Percentiles rank a stretch among this genome's conserved stretches.
Evolutionary conservation across 306 rosid genomes (phyloP).

Genomic region (Luffa acutangula): DNA sequence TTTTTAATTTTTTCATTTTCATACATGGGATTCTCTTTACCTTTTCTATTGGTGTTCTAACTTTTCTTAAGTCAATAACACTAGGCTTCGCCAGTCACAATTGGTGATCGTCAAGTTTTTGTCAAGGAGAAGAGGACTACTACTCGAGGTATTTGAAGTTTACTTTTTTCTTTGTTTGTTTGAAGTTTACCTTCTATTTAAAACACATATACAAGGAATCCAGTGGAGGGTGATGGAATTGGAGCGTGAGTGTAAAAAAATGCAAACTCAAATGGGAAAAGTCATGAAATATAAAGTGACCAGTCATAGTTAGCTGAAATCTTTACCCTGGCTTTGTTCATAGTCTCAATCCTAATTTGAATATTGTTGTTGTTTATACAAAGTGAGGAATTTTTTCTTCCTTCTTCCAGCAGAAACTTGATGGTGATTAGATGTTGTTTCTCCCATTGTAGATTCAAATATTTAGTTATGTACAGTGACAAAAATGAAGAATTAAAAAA

Average conservation of each 20-base stretch:
- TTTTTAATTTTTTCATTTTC: too few species aligned
- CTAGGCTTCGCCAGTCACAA: too few species aligned
- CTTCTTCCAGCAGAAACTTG: neutral
- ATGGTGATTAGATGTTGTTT: neutral
- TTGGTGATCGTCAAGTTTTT: too few species aligned
- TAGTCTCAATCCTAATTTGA: conserved; percentile 5
- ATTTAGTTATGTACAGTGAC: neutral
- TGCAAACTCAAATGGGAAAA: conserved; percentile 71
- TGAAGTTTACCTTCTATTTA: conserved; percentile 9
- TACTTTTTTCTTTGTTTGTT: too few species aligned
- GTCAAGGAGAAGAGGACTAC: too few species aligned
- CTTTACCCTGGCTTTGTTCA: conserved; percentile 78
- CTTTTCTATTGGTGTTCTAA: too few species aligned
- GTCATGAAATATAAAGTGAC: conserved; percentile 50
- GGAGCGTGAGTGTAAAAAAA: conserved; percentile 30
- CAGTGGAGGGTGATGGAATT: conserved; percentile 56
- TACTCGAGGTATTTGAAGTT: too few species aligned
- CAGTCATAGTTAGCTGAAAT: conserved; percentile 38
- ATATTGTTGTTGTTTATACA: neutral
- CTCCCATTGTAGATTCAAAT: neutral
- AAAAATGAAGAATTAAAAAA: neutral
- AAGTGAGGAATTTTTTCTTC: conserved; percentile 21
- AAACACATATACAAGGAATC: conserved; percentile 75
- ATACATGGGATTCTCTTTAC: too few species aligned
- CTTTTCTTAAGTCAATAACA: too few species aligned